A percentile compares a stretch with the other conserved stretches of the same genome.
Evolutionary conservation across 768 basidiomycete genomes (phyloP).

Genomic region (Rickenella mellea): DNA sequence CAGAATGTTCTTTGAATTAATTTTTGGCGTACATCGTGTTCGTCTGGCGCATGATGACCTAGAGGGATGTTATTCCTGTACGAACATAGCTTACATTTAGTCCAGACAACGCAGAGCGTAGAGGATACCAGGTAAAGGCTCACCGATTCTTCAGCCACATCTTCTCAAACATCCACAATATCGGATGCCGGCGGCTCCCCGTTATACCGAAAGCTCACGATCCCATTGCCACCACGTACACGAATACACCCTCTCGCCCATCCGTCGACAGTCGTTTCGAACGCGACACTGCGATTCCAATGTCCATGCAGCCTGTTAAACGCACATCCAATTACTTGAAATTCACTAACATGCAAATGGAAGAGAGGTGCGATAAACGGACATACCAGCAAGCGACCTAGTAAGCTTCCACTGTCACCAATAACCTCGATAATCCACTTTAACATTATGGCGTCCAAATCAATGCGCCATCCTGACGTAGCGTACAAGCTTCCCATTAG

Average conservation of each 20-base stretch:
- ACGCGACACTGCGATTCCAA: constrained; percentile 78
- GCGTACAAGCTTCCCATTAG: too few relatives aligned
- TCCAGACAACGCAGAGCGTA: background rate
- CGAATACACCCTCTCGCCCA: constrained; percentile 84
- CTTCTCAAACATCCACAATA: constrained; percentile 94
- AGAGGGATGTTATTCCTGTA: constrained; percentile 85
- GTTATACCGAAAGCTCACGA: constrained; percentile 98
- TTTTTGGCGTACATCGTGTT: constrained; percentile 91
- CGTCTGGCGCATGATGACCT: constrained; percentile 97
- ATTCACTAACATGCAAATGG: too few relatives aligned
- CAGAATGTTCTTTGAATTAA: constrained; percentile 88
- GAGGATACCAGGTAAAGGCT: constrained; percentile 8
- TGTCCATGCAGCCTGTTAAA: constrained; percentile 65
- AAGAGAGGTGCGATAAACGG: background rate
- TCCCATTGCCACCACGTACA: constrained; percentile 98
- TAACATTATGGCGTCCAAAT: constrained; percentile 94
- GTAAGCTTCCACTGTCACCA: constrained; percentile 95
- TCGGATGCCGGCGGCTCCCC: constrained; percentile 97
- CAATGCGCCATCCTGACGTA: constrained; percentile 68
- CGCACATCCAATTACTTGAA: background rate
- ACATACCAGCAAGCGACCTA: constrained; percentile 79
- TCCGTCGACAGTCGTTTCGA: constrained; percentile 90
- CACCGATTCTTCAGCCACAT: constrained; percentile 97
- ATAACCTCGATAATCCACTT: constrained; percentile 96
- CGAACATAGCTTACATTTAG: too few relatives aligned